Conservation (phyloP, 2,329 filamentous ascomycete species). For the Fusarium musae region DNA sequence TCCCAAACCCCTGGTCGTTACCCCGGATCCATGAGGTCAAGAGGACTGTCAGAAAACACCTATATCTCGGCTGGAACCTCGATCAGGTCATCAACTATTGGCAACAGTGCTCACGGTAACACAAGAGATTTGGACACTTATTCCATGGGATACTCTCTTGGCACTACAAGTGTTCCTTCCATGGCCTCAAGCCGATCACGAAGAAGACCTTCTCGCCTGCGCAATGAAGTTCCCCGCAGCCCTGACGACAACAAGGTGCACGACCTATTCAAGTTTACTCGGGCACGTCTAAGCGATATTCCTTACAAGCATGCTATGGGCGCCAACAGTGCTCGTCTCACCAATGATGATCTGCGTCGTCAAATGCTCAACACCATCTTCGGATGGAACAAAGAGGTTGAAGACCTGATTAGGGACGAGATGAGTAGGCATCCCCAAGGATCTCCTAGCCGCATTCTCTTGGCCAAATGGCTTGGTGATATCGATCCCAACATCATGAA, state of each 20-base stretch:
- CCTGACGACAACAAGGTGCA: conserved; percentile 76
- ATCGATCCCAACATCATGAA: conserved; percentile 83
- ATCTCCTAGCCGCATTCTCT: conserved; percentile 81
- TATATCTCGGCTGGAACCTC: conserved; percentile 74
- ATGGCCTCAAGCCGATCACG: conserved; percentile 60
- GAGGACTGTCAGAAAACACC: conserved; percentile 70
- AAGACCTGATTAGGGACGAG: conserved; percentile 86
- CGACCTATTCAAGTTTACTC: conserved; percentile 88
- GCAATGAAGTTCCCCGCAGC: conserved; percentile 83
- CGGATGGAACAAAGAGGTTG: conserved; percentile 89
- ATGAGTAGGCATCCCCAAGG: conserved; percentile 77
- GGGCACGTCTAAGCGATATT: conserved; percentile 82
- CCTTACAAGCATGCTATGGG: conserved; percentile 78
- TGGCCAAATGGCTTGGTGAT: conserved; percentile 93
- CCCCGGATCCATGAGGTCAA: conserved; percentile 63
- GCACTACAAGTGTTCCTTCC: conserved; percentile 53
- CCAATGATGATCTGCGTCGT: conserved; percentile 81
- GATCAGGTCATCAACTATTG: conserved; percentile 49
- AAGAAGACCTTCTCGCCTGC: conserved; percentile 73
- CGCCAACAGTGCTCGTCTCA: conserved; percentile 68
- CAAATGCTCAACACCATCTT: conserved; percentile 97
- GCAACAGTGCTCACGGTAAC: conserved; percentile 29
- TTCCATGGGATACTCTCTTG: conserved; percentile 59
- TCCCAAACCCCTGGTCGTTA: conserved; percentile 64
- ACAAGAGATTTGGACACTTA: conserved; percentile 61